These are phyloP conservation scores for Amoebophrya sp. DNA, from an alignment of 169 alveolate species.

Conservation along the genomic window DNA sequence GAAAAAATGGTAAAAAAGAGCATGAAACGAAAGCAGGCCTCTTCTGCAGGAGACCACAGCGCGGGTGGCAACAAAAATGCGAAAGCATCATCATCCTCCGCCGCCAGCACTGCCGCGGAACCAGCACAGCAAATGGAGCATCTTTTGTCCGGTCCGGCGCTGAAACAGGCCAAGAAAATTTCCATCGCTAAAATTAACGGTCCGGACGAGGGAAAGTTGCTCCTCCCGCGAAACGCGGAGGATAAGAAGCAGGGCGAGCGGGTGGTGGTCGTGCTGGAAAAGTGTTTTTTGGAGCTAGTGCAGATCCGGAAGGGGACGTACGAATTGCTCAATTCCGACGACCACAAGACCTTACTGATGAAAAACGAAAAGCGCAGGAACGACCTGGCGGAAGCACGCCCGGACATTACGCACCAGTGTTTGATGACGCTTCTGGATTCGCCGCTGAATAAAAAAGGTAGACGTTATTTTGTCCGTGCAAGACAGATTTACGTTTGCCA, in stretches of 20 bases:
- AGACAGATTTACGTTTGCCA: too few relatives aligned
- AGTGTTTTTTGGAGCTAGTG: neutral
- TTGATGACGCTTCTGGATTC: constrained; percentile 59
- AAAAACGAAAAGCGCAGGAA: constrained; percentile 6
- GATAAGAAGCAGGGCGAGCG: neutral
- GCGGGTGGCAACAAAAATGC: too few relatives aligned
- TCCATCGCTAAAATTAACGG: neutral
- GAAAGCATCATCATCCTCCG: too few relatives aligned
- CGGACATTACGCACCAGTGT: constrained; percentile 68
- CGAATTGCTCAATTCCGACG: neutral
- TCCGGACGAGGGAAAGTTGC: neutral
- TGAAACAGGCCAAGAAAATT: neutral
- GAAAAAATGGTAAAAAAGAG: too few relatives aligned
- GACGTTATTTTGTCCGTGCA: too few relatives aligned
- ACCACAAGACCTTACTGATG: neutral
- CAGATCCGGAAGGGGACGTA: neutral
- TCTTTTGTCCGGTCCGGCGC: neutral
- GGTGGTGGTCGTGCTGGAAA: neutral
- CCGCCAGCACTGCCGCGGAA: neutral
- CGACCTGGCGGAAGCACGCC: constrained; percentile 53
- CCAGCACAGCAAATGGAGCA: neutral
- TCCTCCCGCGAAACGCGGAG: neutral
- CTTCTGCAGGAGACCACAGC: too few relatives aligned
- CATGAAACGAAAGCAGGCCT: too few relatives aligned
- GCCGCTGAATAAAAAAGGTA: constrained; percentile 59